Conservation (phyloP, 768 basidiomycete genomes). For the Paxillus involutus region DNA sequence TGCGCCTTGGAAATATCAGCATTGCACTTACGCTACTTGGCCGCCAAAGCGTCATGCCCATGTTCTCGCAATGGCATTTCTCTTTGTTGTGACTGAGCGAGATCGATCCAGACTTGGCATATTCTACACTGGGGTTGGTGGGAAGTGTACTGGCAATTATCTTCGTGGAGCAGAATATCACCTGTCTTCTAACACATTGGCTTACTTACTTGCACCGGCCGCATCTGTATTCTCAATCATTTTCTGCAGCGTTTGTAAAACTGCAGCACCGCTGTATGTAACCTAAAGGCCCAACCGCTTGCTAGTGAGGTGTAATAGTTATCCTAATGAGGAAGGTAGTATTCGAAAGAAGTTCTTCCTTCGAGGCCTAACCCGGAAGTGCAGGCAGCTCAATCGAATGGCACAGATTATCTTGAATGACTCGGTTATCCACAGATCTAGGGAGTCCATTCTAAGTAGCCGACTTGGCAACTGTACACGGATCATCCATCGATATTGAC, state of each 20-base stretch:
- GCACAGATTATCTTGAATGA: conserved; percentile 12
- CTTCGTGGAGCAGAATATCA: no score
- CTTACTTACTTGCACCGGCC: neutral
- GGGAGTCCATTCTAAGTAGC: conserved; percentile 1
- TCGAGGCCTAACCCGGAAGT: no score
- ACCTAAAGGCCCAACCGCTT: no score
- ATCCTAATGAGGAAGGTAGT: conserved; percentile 18
- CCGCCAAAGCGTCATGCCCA: no score
- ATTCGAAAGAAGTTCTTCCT: neutral
- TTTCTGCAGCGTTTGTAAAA: neutral
- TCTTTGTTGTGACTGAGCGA: no score
- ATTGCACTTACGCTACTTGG: no score
- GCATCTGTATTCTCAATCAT: neutral
- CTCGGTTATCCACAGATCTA: neutral
- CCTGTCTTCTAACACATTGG: neutral
- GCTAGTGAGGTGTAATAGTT: neutral
- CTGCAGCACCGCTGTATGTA: neutral
- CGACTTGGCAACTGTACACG: conserved; percentile 18
- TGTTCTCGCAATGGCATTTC: no score
- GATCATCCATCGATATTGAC: conserved; percentile 9
- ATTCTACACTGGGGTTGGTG: no score
- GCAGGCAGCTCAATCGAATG: neutral
- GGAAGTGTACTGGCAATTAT: no score
- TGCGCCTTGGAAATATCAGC: no score
- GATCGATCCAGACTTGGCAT: no score